phyloP scores from a whole-genome alignment of 2,329 filamentous ascomycete species.

The Pseudogymnoascus sp. region DNA sequence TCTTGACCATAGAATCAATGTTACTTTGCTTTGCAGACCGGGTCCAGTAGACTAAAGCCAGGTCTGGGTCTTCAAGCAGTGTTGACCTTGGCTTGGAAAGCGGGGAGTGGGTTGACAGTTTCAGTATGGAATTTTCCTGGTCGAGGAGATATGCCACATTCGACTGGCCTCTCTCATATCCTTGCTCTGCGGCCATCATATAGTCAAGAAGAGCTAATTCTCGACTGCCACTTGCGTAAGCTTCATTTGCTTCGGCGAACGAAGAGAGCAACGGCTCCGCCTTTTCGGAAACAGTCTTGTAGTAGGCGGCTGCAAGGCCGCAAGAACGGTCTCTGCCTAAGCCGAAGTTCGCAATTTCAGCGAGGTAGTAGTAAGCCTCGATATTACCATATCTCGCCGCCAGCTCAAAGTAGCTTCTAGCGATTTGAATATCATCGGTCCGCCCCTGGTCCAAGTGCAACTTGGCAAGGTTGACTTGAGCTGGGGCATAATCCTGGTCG shows the following conservation, averaged over 20 bases:
- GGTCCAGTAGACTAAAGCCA: slow-evolving; percentile 78
- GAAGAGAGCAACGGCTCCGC: slow-evolving; percentile 50
- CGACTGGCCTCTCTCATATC: slow-evolving; percentile 60
- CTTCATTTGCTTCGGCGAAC: slow-evolving; percentile 58
- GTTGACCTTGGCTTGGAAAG: slow-evolving; percentile 32
- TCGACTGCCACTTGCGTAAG: slow-evolving; percentile 54
- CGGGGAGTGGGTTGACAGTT: slow-evolving; percentile 32
- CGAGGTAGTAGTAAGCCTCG: slow-evolving; percentile 66
- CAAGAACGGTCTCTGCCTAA: slow-evolving; percentile 60
- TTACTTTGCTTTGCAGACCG: slow-evolving; percentile 89
- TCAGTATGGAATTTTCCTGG: slow-evolving; percentile 46
- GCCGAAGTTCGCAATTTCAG: slow-evolving; percentile 58
- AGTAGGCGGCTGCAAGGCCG: slow-evolving; percentile 58
- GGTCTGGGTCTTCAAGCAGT: slow-evolving; percentile 47
- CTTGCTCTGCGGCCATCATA: slow-evolving; percentile 68
- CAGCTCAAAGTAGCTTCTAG: slow-evolving; percentile 61
- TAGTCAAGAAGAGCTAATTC: slow-evolving; percentile 57
- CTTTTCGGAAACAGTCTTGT: slow-evolving; percentile 53
- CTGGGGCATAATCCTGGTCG: slow-evolving; percentile 58
- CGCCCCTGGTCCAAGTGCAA: slow-evolving; percentile 62
- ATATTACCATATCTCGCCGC: slow-evolving; percentile 61
- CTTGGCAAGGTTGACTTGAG: slow-evolving; percentile 58
- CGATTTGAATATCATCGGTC: slow-evolving; percentile 35
- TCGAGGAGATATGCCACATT: slow-evolving; percentile 68
- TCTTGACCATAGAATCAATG: slow-evolving; percentile 89